Conservation (phyloP, 164 flowering plant genomes). For the grape (Vitis vinifera) region ASM3070453v1 NC_081820.1:24227001-24227500, state of each 20-base stretch:
- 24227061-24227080: constrained; percentile 47
- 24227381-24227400: too few relatives aligned
- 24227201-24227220: constrained; percentile 97
- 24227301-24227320: too few relatives aligned
- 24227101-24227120: constrained; percentile 64
- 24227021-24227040: constrained; percentile 52
- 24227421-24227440: too few relatives aligned
- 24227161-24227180: constrained; percentile 81
- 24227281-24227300: too few relatives aligned
- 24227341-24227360: too few relatives aligned
- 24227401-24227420: too few relatives aligned
- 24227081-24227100: constrained; percentile 63
- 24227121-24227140: constrained; percentile 76
- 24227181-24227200: constrained; percentile 96
- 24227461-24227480: too few relatives aligned
- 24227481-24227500: too few relatives aligned
- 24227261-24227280: constrained; percentile 68
- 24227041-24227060: constrained; percentile 42
- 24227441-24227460: too few relatives aligned
- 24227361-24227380: too few relatives aligned
- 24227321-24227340: too few relatives aligned
- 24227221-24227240: constrained; percentile 99
- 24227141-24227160: constrained; percentile 64
- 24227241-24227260: constrained; percentile 83
- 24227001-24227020: constrained; percentile 40